Percentiles rank a stretch among this genome's conserved stretches.
These are phyloP conservation scores for Pseudocercospora fijiensis DNA, from an alignment of 2,329 filamentous ascomycete species.

Conservation along the genomic window DNA sequence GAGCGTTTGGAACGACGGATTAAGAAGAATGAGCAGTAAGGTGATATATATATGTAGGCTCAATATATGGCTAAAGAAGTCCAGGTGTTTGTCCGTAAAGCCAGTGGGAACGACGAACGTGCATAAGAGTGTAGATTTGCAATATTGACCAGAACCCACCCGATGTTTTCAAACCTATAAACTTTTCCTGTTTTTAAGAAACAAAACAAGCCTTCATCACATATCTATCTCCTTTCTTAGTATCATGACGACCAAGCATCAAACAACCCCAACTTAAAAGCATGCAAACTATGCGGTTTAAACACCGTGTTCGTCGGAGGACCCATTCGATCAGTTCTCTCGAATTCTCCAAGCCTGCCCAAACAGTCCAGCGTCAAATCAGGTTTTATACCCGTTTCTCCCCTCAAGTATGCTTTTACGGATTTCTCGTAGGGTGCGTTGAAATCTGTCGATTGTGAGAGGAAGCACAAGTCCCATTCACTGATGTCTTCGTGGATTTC, in stretches of 20 bases:
- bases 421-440: constrained; percentile 18
- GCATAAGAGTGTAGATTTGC: no score
- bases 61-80: no score
- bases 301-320: not conserved
- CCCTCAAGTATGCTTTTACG: constrained; percentile 23
- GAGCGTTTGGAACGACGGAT: constrained; percentile 35
- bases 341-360: not conserved
- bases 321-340: not conserved
- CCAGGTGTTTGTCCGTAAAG: no score
- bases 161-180: no score
- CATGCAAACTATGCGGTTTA: not conserved
- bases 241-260: not conserved
- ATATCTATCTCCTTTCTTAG: not conserved
- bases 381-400: not conserved
- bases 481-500: not conserved
- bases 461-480: constrained; percentile 14
- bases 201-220: no score
- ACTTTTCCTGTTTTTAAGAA: no score
- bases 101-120: no score
- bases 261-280: not conserved
- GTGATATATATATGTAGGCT: no score
- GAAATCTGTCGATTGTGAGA: constrained; percentile 19
- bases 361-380: not conserved
- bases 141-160: no score
- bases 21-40: no score